phyloP scores from a whole-genome alignment of 495 filamentous ascomycete genomes.

The Penicillium waksmanii region DNA sequence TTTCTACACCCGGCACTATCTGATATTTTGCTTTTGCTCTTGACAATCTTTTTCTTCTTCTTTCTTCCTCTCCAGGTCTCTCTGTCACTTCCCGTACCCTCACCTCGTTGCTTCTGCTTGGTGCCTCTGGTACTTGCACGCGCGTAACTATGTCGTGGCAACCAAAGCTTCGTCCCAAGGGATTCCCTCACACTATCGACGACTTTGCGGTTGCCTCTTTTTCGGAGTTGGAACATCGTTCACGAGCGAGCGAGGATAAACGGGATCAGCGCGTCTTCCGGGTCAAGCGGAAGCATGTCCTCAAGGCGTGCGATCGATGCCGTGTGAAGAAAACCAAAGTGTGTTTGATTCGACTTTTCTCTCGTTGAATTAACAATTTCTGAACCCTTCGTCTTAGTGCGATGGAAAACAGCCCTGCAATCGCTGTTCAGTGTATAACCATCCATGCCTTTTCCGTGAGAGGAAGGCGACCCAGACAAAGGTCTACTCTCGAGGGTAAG shows the following conservation, averaged over 20 bases:
- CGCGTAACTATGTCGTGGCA: slow-evolving; percentile 43
- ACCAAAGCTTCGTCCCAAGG: slow-evolving; percentile 50
- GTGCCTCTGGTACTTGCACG: background rate
- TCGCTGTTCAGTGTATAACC: slow-evolving; percentile 52
- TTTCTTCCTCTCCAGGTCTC: slow-evolving; percentile 8
- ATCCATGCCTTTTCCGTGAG: slow-evolving; percentile 52
- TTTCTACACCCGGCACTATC: background rate
- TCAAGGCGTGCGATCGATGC: slow-evolving; percentile 54
- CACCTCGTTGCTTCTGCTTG: background rate
- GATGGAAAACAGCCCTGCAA: slow-evolving; percentile 55
- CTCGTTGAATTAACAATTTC: background rate
- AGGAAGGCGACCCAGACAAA: slow-evolving; percentile 53
- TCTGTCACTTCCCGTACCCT: slow-evolving; percentile 3
- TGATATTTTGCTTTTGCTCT: slow-evolving; percentile 9
- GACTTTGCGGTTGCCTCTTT: slow-evolving; percentile 39
- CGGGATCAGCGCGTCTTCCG: slow-evolving; percentile 50
- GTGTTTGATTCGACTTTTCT: slow-evolving; percentile 12
- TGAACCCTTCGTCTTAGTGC: slow-evolving; percentile 37
- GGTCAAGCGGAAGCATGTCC: slow-evolving; percentile 54
- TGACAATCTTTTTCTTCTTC: slow-evolving; percentile 14
- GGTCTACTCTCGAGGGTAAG: slow-evolving; percentile 53
- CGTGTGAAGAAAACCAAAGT: slow-evolving; percentile 56
- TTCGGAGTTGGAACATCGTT: slow-evolving; percentile 38
- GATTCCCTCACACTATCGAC: slow-evolving; percentile 44
- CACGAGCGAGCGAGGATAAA: slow-evolving; percentile 41